These are phyloP conservation scores for Sclerotiophoma versabilis DNA, from an alignment of 2,329 filamentous ascomycete species.

Conservation along the genomic window DNA sequence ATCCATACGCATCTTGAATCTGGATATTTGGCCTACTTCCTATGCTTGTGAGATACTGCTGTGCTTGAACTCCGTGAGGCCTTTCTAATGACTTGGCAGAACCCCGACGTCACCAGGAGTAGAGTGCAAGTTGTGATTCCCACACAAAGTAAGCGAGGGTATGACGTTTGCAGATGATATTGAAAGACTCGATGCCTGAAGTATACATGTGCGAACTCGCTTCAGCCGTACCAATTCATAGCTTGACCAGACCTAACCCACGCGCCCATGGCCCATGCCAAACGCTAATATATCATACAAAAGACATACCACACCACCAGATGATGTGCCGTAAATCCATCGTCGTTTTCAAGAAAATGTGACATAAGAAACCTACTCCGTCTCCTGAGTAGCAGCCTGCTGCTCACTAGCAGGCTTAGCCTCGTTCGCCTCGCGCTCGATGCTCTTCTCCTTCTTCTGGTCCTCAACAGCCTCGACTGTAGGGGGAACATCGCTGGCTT, in stretches of 20 bases:
- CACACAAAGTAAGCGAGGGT: neutral
- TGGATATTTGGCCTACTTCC: neutral
- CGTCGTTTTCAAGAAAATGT: constrained; percentile 1
- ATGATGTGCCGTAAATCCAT: neutral
- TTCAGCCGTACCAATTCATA: neutral
- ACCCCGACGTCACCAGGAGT: too few relatives aligned
- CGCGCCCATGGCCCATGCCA: constrained; percentile 12
- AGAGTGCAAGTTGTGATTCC: neutral
- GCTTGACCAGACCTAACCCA: neutral
- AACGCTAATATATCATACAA: constrained; percentile 23
- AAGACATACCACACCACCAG: constrained; percentile 4
- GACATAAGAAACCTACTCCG: constrained; percentile 17
- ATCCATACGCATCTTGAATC: neutral
- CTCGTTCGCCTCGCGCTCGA: constrained; percentile 46
- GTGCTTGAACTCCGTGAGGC: too few relatives aligned
- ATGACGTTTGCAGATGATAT: constrained; percentile 4
- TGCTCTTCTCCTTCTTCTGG: constrained; percentile 54
- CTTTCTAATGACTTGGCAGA: too few relatives aligned
- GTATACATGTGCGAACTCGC: neutral
- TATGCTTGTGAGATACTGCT: too few relatives aligned
- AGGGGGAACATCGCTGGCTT: constrained; percentile 51
- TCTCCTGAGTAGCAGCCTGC: constrained; percentile 45
- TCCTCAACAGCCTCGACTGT: constrained; percentile 52
- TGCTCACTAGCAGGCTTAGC: constrained; percentile 50
- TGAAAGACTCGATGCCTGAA: constrained; percentile 4